A percentile compares a stretch with the other conserved stretches of the same genome.
phyloP scores from a whole-genome alignment of 495 filamentous ascomycete genomes.

The Penicillium waksmanii region DNA sequence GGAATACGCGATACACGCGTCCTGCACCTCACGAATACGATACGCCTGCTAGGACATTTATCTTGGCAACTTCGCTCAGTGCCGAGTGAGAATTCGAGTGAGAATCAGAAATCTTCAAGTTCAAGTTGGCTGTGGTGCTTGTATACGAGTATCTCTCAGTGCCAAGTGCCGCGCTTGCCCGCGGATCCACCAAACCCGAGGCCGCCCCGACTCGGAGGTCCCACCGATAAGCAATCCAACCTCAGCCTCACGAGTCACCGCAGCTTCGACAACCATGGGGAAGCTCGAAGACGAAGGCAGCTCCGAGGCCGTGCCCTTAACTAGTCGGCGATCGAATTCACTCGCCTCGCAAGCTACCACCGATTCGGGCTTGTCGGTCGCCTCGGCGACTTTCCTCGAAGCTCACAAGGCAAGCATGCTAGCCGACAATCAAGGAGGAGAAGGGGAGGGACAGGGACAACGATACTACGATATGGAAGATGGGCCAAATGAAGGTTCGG shows the following conservation, averaged over 20 bases:
- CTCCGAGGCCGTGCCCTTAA: conserved; percentile 34
- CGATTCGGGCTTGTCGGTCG: conserved; percentile 45
- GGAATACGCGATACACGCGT: background rate
- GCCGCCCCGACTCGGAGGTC: conserved; percentile 21
- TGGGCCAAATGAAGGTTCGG: conserved; percentile 26
- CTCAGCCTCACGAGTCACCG: conserved; percentile 2
- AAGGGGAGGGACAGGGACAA: conserved; percentile 16
- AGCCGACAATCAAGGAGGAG: conserved; percentile 15
- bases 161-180: no score
- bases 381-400: conserved; percentile 37
- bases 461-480: conserved; percentile 48
- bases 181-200: no score
- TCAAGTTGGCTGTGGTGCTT: no score
- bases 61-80: background rate
- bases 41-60: background rate
- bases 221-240: conserved; percentile 24
- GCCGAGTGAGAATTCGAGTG: background rate
- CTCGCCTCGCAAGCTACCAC: conserved; percentile 36
- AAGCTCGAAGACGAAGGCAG: conserved; percentile 31
- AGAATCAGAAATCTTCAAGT: no score
- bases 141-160: no score
- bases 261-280: conserved; percentile 34
- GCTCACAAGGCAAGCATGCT: conserved; percentile 29
- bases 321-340: conserved; percentile 33
- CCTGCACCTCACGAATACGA: background rate